Conservation (phyloP, 306 rosid genomes). For the Vigna mungo region DNA sequence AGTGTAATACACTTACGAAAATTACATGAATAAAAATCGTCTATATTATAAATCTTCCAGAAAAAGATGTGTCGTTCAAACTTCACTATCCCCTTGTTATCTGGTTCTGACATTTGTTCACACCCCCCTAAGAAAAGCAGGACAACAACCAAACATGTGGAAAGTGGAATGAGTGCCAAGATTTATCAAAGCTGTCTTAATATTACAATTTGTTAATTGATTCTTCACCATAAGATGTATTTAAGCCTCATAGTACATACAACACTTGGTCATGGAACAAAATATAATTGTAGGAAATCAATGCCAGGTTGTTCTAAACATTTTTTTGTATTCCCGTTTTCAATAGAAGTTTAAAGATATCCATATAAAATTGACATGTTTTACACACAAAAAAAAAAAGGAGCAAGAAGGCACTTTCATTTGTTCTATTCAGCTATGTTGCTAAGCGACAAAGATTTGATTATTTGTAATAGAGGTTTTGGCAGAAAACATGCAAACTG, state of each 20-base stretch:
- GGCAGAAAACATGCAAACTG: neutral
- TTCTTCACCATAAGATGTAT: conserved; percentile 1
- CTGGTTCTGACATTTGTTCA: conserved; percentile 14
- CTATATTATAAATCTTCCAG: conserved; percentile 12
- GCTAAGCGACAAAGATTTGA: neutral
- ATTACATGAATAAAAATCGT: conserved; percentile 29
- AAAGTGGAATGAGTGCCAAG: neutral
- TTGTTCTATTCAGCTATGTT: conserved; percentile 10
- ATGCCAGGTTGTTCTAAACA: neutral
- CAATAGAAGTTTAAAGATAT: neutral
- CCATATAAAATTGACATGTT: neutral
- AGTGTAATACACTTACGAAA: conserved; percentile 8
- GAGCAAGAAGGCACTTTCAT: neutral
- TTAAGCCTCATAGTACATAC: neutral
- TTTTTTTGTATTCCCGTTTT: neutral
- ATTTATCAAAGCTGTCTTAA: conserved; percentile 19
- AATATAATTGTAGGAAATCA: neutral
- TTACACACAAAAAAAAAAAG: neutral
- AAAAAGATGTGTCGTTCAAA: conserved; percentile 17
- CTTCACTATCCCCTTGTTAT: conserved; percentile 13
- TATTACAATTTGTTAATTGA: conserved; percentile 5
- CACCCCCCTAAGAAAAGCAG: neutral
- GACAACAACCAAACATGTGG: neutral
- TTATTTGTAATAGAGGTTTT: neutral
- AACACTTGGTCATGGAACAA: neutral